Conservation (phyloP, 768 basidiomycete genomes). For the Xerocomellus chrysenteron region DNA sequence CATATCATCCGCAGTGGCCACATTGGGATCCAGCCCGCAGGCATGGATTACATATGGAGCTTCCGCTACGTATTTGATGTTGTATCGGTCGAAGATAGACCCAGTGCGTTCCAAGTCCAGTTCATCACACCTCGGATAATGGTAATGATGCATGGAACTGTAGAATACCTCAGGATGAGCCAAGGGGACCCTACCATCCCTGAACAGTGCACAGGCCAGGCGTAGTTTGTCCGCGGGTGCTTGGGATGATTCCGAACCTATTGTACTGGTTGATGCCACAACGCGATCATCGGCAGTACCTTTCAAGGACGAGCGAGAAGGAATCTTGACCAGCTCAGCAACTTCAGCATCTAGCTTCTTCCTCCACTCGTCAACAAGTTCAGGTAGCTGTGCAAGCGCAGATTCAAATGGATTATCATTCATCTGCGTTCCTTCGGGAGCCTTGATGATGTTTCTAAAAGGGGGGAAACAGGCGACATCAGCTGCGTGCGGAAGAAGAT, state of each 20-base stretch:
- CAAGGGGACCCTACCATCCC: no score
- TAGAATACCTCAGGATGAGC: no score
- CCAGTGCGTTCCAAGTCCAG: background rate
- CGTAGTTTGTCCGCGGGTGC: background rate
- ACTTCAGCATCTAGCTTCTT: background rate
- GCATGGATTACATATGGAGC: constrained; percentile 2
- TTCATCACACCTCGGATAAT: no score
- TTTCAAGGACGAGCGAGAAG: no score
- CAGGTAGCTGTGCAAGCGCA: background rate
- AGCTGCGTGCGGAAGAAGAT: background rate
- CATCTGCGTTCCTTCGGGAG: background rate
- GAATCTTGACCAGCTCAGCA: no score
- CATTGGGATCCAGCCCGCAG: constrained; percentile 5
- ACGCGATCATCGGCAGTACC: background rate
- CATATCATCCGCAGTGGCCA: constrained; percentile 8
- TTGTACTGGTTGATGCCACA: background rate
- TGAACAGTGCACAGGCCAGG: background rate
- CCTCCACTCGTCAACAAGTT: background rate
- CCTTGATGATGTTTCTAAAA: background rate
- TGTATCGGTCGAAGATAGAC: background rate
- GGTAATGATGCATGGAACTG: no score
- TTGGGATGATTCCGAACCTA: background rate
- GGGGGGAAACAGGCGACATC: background rate
- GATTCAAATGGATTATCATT: background rate
- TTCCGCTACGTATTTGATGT: background rate